Evolutionary conservation across 352 stramenopile species (phyloP).

Genomic region (Globisporangium camurandrum): DNA sequence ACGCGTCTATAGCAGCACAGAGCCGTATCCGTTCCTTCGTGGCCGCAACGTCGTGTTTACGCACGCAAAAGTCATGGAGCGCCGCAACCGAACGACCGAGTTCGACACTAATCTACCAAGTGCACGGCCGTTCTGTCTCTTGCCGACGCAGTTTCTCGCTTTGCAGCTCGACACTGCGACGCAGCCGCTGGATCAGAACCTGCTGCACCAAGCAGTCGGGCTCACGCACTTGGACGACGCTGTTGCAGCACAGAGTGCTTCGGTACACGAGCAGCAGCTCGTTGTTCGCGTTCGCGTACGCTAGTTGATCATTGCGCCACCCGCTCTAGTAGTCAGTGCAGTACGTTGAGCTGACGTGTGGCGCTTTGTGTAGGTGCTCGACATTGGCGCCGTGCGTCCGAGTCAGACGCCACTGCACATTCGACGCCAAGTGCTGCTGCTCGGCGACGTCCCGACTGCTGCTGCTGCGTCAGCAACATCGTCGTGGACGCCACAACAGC

Average conservation of each 20-base stretch:
- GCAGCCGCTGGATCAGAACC: constrained; percentile 5
- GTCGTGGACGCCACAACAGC: too few relatives aligned
- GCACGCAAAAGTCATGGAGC: constrained; percentile 52
- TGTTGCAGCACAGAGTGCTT: background rate
- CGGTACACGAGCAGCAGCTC: too few relatives aligned
- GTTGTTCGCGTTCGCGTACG: background rate
- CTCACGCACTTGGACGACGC: constrained; percentile 7
- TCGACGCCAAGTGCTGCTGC: constrained; percentile 54
- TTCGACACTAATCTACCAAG: too few relatives aligned
- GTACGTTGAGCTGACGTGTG: background rate
- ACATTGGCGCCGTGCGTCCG: constrained; percentile 59
- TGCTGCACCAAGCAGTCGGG: constrained; percentile 6
- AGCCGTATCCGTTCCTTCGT: constrained; percentile 34
- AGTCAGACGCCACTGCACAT: constrained; percentile 48
- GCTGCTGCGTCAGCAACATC: background rate
- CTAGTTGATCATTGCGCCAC: too few relatives aligned
- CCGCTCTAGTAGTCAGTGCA: too few relatives aligned
- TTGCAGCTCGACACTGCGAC: constrained; percentile 15
- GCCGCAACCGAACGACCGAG: constrained; percentile 5
- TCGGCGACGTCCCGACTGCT: constrained; percentile 22
- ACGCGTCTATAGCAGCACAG: too few relatives aligned
- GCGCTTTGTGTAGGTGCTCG: constrained; percentile 23
- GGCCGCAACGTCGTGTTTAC: constrained; percentile 35
- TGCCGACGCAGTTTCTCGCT: constrained; percentile 33
- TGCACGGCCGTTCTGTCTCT: constrained; percentile 13